Base-by-base conservation (phyloP, 345 rosid species). In the Tarenaya hassleriana region DNA sequence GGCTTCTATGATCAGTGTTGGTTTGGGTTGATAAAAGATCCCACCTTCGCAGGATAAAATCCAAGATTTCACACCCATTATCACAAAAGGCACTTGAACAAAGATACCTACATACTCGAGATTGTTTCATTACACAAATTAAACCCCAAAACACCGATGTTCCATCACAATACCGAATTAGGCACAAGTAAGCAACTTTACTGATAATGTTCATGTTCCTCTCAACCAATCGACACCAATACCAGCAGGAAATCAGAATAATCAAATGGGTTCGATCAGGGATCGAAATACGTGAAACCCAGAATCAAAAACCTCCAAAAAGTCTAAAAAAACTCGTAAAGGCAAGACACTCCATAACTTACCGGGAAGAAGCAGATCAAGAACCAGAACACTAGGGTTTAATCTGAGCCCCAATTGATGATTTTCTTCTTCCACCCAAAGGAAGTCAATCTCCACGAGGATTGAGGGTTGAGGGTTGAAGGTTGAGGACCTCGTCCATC, bases 401-500 rank as follows among this genome's bases (percentile, higher is more conserved):
- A 64, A 58, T 37, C 49, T 29, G 41, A 16, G 53, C 41, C 35
- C 8, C 16, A 47, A 10, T 5, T 39, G 50, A 47, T 35, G 31
- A n/a, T 13, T 35, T 3, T 45, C 47, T 4, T 53, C 59, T 29
- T 54, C 54, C 16, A 35, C 45, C 35, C 16, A 59, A 32, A 16
- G 44, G 21, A 66, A 66, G 70, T 66, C 70, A 66, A 64, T 46
- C 44, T 39, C 11, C 10, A 52, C 1, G 32, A 52, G 40, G n/a
- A n/a, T n/a, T n/a, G n/a, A n/a, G n/a, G n/a, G n/a, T n/a, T n/a
- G n/a, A n/a, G n/a, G n/a, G n/a, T n/a, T n/a, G n/a, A n/a, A n/a
- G n/a, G n/a, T n/a, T n/a, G n/a, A n/a, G n/a, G 64, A 66, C 64
- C 29, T 65, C 60, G 59, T 66, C 64, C 59, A 58, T 58, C 39